A percentile compares a stretch with the other conserved stretches of the same genome.
Evolutionary conservation across 129 eudicot genomes (phyloP).

Genomic region (Centaurea solstitialis): DNA sequence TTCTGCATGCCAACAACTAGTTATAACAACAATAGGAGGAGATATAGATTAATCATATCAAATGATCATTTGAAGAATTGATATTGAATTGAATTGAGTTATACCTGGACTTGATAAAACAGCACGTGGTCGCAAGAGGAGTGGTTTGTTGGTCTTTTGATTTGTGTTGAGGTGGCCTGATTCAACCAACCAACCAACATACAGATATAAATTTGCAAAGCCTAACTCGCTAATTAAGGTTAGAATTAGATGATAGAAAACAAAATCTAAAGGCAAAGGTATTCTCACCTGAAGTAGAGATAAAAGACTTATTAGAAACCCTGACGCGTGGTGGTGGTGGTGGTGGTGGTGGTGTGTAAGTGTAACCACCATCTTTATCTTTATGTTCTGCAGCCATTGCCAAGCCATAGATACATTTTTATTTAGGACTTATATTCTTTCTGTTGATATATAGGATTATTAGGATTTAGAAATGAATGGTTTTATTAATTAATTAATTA

Average conservation of each 20-base stretch:
- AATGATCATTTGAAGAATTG: too few species aligned
- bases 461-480: too few species aligned
- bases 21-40: not conserved
- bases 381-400: too few species aligned
- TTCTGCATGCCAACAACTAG: slow-evolving; percentile 50
- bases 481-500: too few species aligned
- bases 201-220: not conserved
- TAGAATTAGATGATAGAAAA: not conserved
- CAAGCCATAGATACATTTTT: not conserved
- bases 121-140: slow-evolving; percentile 77
- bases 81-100: not conserved
- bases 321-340: slow-evolving; percentile 39
- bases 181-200: not conserved
- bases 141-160: slow-evolving; percentile 41
- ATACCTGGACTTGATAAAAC: slow-evolving; percentile 90
- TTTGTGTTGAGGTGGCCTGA: slow-evolving; percentile 27
- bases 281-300: slow-evolving; percentile 39
- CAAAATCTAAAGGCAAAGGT: too few species aligned
- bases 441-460: too few species aligned
- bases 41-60: not conserved
- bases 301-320: slow-evolving; percentile 27
- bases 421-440: too few species aligned
- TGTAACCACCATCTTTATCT: slow-evolving; percentile 35
- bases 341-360: too few species aligned
- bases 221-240: not conserved